Percentiles rank a stretch among this genome's conserved stretches.
These are phyloP conservation scores for Hippophae rhamnoides DNA, from an alignment of 306 rosid species.

Conservation along the genomic window DNA sequence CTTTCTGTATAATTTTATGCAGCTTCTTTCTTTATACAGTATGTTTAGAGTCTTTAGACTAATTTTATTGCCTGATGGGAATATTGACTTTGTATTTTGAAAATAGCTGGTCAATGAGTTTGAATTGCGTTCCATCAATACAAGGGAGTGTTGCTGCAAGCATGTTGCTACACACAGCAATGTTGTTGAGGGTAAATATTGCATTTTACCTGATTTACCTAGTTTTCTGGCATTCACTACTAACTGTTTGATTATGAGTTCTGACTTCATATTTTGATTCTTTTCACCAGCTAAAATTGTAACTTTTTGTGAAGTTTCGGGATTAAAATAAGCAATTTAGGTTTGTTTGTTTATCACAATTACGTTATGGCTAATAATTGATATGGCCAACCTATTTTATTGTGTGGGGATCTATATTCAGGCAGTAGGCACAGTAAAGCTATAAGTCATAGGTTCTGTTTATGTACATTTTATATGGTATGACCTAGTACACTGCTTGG, in stretches of 20 bases:
- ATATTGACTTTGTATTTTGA: conserved; percentile 18
- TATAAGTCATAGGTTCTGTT: too few relatives aligned
- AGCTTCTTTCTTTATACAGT: conserved; percentile 4
- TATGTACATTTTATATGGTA: too few relatives aligned
- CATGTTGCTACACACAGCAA: conserved; percentile 25
- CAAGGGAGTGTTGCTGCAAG: conserved; percentile 38
- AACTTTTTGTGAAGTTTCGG: not conserved
- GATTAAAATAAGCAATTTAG: not conserved
- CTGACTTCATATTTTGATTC: not conserved
- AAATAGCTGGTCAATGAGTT: conserved; percentile 59
- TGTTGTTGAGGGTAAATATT: conserved; percentile 38
- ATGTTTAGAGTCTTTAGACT: conserved; percentile 6
- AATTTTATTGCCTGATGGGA: conserved; percentile 15
- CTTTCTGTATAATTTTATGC: conserved; percentile 8
- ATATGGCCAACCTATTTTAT: too few relatives aligned
- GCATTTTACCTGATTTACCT: conserved; percentile 1
- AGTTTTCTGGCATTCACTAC: not conserved
- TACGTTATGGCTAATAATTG: not conserved
- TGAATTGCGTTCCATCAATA: conserved; percentile 45
- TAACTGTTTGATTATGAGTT: not conserved
- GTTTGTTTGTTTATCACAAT: not conserved
- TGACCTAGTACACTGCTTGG: too few relatives aligned
- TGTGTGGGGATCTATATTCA: not conserved
- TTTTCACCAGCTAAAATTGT: not conserved
- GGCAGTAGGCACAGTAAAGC: not conserved